Evolutionary conservation across 1,139 yeast genomes (phyloP), one percentile per base, ranked within the genome.

Genomic region (Nakaseomyces nivariensis): DNA sequence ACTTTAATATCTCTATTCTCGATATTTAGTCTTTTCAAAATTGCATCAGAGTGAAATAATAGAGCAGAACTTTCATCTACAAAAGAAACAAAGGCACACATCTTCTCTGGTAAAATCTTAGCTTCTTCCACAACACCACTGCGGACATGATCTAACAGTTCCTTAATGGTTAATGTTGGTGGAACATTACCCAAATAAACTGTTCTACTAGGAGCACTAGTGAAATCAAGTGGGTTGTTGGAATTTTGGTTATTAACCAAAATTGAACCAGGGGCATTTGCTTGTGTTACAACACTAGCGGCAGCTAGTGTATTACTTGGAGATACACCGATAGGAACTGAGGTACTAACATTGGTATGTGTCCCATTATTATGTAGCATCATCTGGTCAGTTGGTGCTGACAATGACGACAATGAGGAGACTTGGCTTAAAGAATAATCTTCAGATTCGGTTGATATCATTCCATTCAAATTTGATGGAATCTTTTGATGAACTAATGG

Each of bases 141-240:
- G 58, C 95, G 79, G 32, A 92, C 96, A 64, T 87, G 92, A 64
- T 88, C 92, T 61, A 92, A 74, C 50, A 92, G 71, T 61, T 88
- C 96, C 60, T 85, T 82, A 4, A 94, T 81, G 31, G 89, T 79
- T 51, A 89, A 75, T 56, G 84, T 87, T n/a, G 76, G 69, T 0
- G 97, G 97, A 43, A 92, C 77, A 63, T 88, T 89, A 10, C 97
- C 97, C 59, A 92, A 72, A 64, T 89, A 88, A 6, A 92, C 95
- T 0, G 97, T 88, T 64, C 97, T 77, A 22, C 88, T 81, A 32
- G 89, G 88, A 1, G 85, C 85, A 29, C 72, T 57, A 27, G 64
- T 63, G 55, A 67, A 68, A 52, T 65, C 67, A 27, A 59, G 51
- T 13, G 63, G 59, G 47, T 58, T 60, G 40, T 51, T 57, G 13